A percentile compares a stretch with the other conserved stretches of the same genome.
Conservation (phyloP, 371 early-diverging fungal genomes). For the Mortierella sp. region DNA sequence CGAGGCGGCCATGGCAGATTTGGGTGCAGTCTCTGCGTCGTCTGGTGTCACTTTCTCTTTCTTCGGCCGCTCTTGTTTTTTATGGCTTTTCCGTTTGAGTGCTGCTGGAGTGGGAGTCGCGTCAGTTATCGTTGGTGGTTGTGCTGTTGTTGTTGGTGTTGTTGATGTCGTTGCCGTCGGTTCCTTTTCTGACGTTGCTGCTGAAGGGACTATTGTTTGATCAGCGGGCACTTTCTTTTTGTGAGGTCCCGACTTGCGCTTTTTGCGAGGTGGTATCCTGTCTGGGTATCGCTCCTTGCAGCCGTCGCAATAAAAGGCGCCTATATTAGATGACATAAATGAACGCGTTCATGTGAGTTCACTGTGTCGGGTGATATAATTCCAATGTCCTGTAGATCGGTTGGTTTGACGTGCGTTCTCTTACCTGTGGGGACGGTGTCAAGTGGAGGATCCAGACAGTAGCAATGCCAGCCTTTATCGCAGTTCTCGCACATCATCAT, state of each 20-base stretch:
- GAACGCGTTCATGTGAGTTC: not conserved
- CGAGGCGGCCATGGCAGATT: not conserved
- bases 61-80: conserved; percentile 24
- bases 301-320: conserved; percentile 47
- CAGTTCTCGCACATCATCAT: conserved; percentile 55
- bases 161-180: conserved; percentile 11
- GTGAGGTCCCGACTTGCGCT: conserved; percentile 26
- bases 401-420: not conserved
- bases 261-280: conserved; percentile 45
- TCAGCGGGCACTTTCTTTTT: conserved; percentile 30
- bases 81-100: conserved; percentile 28
- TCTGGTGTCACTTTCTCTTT: conserved; percentile 10
- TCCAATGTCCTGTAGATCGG: not conserved
- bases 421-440: conserved; percentile 37
- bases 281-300: conserved; percentile 41
- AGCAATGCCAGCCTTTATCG: conserved; percentile 55
- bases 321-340: conserved; percentile 14
- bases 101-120: not conserved
- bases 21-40: not conserved
- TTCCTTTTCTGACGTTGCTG: not conserved
- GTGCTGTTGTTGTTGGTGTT: not conserved
- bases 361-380: not conserved
- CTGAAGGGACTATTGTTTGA: not conserved
- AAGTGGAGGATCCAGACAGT: conserved; percentile 46
- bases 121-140: not conserved